Conservation (phyloP, 768 basidiomycete species). For the Russula compacta region DNA sequence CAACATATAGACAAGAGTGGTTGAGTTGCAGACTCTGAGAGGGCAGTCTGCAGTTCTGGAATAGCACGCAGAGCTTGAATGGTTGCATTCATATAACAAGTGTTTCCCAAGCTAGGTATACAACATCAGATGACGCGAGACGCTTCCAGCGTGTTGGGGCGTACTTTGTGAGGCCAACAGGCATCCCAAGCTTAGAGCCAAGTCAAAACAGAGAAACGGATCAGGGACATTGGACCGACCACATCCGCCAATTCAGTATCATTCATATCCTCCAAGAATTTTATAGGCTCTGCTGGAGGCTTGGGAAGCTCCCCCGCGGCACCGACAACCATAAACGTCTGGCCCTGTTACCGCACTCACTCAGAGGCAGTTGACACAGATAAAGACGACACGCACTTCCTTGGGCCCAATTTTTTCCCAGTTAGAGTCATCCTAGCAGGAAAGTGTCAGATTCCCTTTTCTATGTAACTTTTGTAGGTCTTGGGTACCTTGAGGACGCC, state of each 20-base stretch:
- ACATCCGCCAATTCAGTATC: constrained; percentile 72
- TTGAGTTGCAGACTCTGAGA: constrained; percentile 42
- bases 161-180: constrained; percentile 72
- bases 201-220: neutral
- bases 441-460: neutral
- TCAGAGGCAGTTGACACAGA: neutral
- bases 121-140: constrained; percentile 25
- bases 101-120: constrained; percentile 59
- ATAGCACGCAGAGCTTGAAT: constrained; percentile 90
- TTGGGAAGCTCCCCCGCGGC: constrained; percentile 88
- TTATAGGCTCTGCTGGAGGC: constrained; percentile 66
- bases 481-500: constrained; percentile 71
- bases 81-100: constrained; percentile 96
- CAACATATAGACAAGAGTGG: neutral
- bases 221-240: constrained; percentile 35
- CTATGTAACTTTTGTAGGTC: neutral
- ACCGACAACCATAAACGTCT: constrained; percentile 90
- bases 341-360: constrained; percentile 45
- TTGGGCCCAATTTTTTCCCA: constrained; percentile 82
- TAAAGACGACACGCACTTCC: constrained; percentile 38
- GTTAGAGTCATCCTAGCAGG: constrained; percentile 67
- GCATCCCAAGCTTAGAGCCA: constrained; percentile 46
- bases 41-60: constrained; percentile 74
- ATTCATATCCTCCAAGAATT: constrained; percentile 92
- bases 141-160: constrained; percentile 18